These are phyloP conservation scores for Lachnellula subtilissima DNA, from an alignment of 2,329 filamentous ascomycete species.

Conservation along the genomic window DNA sequence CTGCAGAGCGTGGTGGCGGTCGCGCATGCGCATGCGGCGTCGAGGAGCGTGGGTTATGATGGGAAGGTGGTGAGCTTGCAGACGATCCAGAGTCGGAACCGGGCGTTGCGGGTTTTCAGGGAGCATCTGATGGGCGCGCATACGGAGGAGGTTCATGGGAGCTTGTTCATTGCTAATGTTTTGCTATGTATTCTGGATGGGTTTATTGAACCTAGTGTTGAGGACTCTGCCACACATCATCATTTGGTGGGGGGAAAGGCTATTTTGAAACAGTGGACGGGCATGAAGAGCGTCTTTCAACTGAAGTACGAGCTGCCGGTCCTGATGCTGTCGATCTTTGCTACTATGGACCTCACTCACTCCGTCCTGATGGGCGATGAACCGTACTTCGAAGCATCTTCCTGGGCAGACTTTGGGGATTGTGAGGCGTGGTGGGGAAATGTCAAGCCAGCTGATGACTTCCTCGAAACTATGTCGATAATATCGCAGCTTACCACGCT, in stretches of 20 bases:
- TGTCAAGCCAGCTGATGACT: constrained; percentile 27
- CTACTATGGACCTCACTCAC: constrained; percentile 40
- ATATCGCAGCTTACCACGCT: constrained; percentile 31
- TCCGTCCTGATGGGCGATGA: constrained; percentile 36
- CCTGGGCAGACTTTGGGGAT: constrained; percentile 38
- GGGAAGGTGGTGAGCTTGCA: constrained; percentile 19
- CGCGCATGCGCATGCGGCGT: constrained; percentile 25
- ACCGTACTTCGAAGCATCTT: constrained; percentile 35
- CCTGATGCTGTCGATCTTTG: constrained; percentile 41
- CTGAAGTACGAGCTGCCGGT: constrained; percentile 27
- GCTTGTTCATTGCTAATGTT: constrained; percentile 39
- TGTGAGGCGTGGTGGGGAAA: constrained; percentile 41
- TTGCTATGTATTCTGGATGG: constrained; percentile 37
- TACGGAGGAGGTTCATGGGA: constrained; percentile 30
- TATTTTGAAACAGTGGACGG: constrained; percentile 27
- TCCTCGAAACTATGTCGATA: constrained; percentile 32
- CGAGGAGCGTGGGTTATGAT: constrained; percentile 15
- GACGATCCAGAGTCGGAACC: constrained; percentile 26
- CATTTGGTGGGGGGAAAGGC: constrained; percentile 27
- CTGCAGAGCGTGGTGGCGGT: constrained; percentile 24
- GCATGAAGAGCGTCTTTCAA: constrained; percentile 20
- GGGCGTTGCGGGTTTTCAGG: constrained; percentile 31
- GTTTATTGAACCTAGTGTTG: constrained; percentile 26
- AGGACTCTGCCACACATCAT: constrained; percentile 23
- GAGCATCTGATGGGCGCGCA: constrained; percentile 33